Base-by-base conservation (phyloP, 352 stramenopile species). In the Peronospora tabacina region DNA sequence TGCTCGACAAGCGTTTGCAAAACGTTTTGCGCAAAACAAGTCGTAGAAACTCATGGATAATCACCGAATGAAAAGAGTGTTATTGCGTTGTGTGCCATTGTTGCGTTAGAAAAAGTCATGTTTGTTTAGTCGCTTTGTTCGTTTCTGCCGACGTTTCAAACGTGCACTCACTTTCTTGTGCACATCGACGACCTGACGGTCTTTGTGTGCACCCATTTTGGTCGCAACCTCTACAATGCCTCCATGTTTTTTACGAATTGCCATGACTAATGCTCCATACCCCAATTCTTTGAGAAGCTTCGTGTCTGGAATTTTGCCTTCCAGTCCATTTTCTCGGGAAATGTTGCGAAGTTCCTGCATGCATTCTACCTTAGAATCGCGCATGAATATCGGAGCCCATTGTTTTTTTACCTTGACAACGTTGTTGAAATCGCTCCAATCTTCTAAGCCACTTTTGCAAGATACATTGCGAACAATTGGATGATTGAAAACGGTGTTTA, bases 191-290 rank as follows among this genome's bases (percentile, higher is more conserved):
- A 70, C 49, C 6, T 76, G 48, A 12, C 56, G 16, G 0, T 70
- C 58, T 10, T 75, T 74, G 10, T 8, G 34, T 7, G 70, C 49
- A 1, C 78, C 78, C 42, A 92, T 56, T 49, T 83, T 85, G 24
- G 55, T 29, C 6, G 78, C 74, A 13, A 92, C 70, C 19, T 52
- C 35, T 22, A 84, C 72, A 26, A 92, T 72, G 5, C 81, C 78
- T 19, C 81, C 81, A 53, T 92, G 81, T 42, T 89, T 89, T 53
- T 92, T 92, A 33, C 76, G 81, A 52, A 92, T 89, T 7, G 81
- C 75, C 26, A 79, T 55, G 30, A 92, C 62, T 17, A 92, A 53
- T 3, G 72, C 60, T 11, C 64, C 58, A 44, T 88, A 74, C 9
- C 78, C 81, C 12, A 85, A 61, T 1, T 72, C 58, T 42, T 92